phyloP scores from a whole-genome alignment of 2,329 filamentous ascomycete genomes.

The Dothideomycetes sp. region DNA sequence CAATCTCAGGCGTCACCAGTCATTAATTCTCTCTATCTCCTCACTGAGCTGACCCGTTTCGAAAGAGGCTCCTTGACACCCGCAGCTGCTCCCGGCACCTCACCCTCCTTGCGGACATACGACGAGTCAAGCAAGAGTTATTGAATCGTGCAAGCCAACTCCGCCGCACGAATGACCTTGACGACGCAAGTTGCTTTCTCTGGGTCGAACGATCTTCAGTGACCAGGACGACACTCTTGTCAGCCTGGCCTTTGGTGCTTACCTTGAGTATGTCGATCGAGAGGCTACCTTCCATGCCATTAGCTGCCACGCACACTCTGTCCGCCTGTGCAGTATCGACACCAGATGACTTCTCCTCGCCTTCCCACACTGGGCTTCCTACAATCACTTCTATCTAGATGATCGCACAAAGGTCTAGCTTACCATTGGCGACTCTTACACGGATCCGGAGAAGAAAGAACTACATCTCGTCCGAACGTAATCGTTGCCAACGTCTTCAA shows the following conservation, averaged over 20 bases:
- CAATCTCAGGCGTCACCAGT: too few species aligned
- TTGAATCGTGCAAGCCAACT: too few species aligned
- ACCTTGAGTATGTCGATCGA: background rate
- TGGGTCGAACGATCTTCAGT: background rate
- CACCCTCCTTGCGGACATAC: too few species aligned
- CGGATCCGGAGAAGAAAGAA: background rate
- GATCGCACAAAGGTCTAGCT: background rate
- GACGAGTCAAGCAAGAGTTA: too few species aligned
- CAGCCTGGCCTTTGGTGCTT: background rate
- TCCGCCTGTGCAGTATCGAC: background rate
- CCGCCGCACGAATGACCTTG: too few species aligned
- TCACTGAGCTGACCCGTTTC: too few species aligned
- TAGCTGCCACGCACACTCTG: background rate
- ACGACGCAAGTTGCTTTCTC: too few species aligned
- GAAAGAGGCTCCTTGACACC: too few species aligned
- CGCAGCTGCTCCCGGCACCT: too few species aligned
- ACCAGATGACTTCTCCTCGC: background rate
- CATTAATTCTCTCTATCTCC: too few species aligned
- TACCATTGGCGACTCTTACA: background rate
- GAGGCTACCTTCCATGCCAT: background rate
- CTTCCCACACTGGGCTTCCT: background rate
- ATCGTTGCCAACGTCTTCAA: background rate
- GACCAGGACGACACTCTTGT: background rate
- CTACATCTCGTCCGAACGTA: background rate
- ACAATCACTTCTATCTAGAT: background rate